phyloP scores from a whole-genome alignment of 23 red algal genomes.

The Cyanidium caldarium region DNA sequence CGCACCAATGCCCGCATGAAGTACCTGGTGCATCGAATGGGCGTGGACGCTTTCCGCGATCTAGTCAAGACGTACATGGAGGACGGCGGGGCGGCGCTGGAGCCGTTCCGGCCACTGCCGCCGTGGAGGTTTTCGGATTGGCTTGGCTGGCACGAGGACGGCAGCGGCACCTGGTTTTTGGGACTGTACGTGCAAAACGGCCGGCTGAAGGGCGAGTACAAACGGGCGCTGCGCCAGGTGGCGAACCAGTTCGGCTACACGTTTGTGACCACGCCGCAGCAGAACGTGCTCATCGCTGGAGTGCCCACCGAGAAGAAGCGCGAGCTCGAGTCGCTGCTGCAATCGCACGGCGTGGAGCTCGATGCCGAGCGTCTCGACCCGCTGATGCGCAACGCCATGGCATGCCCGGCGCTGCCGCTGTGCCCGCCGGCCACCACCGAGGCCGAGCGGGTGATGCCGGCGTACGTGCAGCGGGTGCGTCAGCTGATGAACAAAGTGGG shows the following conservation, averaged over 20 bases:
- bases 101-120: constrained; percentile 40
- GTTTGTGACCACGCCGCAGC: constrained; percentile 69
- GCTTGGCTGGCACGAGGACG: constrained; percentile 96
- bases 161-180: constrained; percentile 76
- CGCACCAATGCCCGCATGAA: constrained; percentile 91
- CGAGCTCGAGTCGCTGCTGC: constrained; percentile 57
- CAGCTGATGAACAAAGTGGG: constrained; percentile 32
- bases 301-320: constrained; percentile 43
- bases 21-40: constrained; percentile 83
- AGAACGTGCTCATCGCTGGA: constrained; percentile 84
- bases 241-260: constrained; percentile 49
- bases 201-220: constrained; percentile 78
- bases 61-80: constrained; percentile 67
- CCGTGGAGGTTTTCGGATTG: constrained; percentile 90
- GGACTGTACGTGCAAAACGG: constrained; percentile 89
- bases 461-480: constrained; percentile 55
- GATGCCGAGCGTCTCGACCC: constrained; percentile 18
- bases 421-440: constrained; percentile 75
- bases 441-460: constrained; percentile 84
- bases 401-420: constrained; percentile 90
- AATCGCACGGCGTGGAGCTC: constrained; percentile 42
- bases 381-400: constrained; percentile 68
- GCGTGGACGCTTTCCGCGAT: constrained; percentile 75
- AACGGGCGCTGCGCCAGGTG: constrained; percentile 46
- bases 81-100: constrained; percentile 23